Evolutionary conservation across 2,329 filamentous ascomycete genomes (phyloP), one percentile per base, ranked within the genome.

Genomic region (Xylaria digitata): DNA sequence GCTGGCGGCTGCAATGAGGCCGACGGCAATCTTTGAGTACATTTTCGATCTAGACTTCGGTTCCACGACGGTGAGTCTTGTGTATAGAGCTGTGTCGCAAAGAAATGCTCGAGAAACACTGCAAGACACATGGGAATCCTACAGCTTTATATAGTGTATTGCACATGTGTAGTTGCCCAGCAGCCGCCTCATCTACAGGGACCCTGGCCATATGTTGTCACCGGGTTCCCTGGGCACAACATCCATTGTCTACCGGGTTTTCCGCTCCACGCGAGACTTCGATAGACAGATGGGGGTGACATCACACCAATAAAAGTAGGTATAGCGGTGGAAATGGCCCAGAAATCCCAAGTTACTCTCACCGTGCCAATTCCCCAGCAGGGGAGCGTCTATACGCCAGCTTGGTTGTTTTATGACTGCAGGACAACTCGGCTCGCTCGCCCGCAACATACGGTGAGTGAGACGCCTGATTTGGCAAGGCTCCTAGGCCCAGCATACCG

Each of bases 1-100:
- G 58, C 56, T 43, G 42, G 53, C 57, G 45, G 69, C 66, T 30
- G 70, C 61, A 37, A 70, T 30, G 59, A 73, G 63, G 64, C 49
- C 30, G 54, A 72, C 57, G 48, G 21, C 37, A 17, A 55, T 43
- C 48, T 65, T 63, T 6, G 37, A 21, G 61, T 65, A 45, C 69
- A 71, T 72, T 15, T 64, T 65, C 15, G 52, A 19, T 46, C 37
- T 40, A 3, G 37, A 40, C 9, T 40, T 40, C 37, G 37, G 37
- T 61, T 42, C 19, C 26, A 9, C 40, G 17, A 23, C 30, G 49
- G 2, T 43, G 43, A 19, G 6, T 34, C 3, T 11, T 53, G 23
- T 54, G 9, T 43, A 15, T 61, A 48, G 11, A 11, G n/a, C 30
- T 55, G 59, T 26, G 19, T 30, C 30, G 42, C 49, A 32, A 17